Evolutionary conservation across 331 rosid species (phyloP), one percentile per base, ranked within the genome.

Genomic region (Malus hybrid): DNA sequence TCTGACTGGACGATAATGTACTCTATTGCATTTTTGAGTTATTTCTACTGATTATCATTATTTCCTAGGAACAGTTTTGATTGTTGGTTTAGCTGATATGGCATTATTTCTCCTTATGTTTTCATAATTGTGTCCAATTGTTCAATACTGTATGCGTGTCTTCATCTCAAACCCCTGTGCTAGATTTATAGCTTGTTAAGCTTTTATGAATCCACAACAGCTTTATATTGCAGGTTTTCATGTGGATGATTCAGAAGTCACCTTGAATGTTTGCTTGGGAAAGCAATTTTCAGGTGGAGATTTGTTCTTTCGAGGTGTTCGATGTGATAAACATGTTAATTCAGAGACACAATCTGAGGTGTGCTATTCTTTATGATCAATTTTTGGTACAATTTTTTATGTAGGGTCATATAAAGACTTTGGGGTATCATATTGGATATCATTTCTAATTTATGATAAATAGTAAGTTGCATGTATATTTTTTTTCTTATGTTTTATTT

Each of bases 161-260:
- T 73, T 20, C 57, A 22, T 64, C 22, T 69, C 18, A 42, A 59
- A 54, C 20, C 16, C 44, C 24, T 65, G 24, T 42, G 29, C 34
- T 69, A 10, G 48, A 50, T 70, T n/a, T 39, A 54, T 64, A 27
- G 60, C 76, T 31, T 54, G 18, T 57, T 39, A 42, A 48, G 80
- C 69, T 33, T 67, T 64, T 84, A 42, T 81, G 55, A 75, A 80
- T 77, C 54, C 27, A 73, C 70, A 79, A 54, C 71, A 28, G 70
- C 79, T 65, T 68, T 81, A 27, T 7, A 31, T 85, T 88, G 81
- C 86, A 95, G 99, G 96, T 69, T 92, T 95, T 80, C 99, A 95
- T 73, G 97, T 95, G 66, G 99, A 92, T 78, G 99, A 95, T 57
- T 71, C 99, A 1, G 99, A 95, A 90, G 96, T 95, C 73, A 89